Evolutionary conservation across 768 basidiomycete genomes (phyloP).

Genomic region (Lepiota brunneoincarnata): DNA sequence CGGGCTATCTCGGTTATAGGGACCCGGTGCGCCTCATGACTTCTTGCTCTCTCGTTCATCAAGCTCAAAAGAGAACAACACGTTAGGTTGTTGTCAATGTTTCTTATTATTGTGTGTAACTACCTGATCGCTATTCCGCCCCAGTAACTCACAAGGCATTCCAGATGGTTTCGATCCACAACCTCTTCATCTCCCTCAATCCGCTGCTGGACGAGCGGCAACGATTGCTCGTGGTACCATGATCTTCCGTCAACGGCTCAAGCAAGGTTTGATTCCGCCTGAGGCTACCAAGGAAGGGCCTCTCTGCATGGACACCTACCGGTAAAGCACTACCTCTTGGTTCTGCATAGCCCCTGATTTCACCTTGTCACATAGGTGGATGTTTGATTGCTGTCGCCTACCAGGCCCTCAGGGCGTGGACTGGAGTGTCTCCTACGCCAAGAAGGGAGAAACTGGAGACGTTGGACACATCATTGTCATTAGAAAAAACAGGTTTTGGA

Average conservation of each 20-base stretch:
- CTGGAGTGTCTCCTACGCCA: constrained; percentile 70
- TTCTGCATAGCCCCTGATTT: constrained; percentile 1
- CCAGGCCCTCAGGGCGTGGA: constrained; percentile 74
- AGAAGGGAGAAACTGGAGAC: constrained; percentile 51
- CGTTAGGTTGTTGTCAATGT: constrained; percentile 79
- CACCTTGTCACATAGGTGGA: constrained; percentile 54
- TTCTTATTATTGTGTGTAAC: constrained; percentile 82
- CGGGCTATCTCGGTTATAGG: constrained; percentile 78
- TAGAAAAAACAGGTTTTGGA: constrained; percentile 86
- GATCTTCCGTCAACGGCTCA: constrained; percentile 69
- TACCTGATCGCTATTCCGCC: background rate
- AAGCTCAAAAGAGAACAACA: background rate
- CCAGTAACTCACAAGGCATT: constrained; percentile 12
- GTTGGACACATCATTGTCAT: constrained; percentile 82
- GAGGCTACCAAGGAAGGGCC: constrained; percentile 68
- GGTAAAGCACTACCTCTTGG: constrained; percentile 39
- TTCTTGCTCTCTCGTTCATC: constrained; percentile 7
- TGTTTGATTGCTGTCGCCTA: constrained; percentile 88
- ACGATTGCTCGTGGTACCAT: constrained; percentile 67
- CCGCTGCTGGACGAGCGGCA: constrained; percentile 66
- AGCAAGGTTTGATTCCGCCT: constrained; percentile 60
- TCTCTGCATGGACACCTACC: constrained; percentile 85
- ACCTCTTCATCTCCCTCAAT: constrained; percentile 57
- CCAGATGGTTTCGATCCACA: constrained; percentile 74
- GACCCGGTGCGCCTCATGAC: constrained; percentile 59